Conservation (phyloP, 345 rosid genomes). For the Citrus medica region DNA sequence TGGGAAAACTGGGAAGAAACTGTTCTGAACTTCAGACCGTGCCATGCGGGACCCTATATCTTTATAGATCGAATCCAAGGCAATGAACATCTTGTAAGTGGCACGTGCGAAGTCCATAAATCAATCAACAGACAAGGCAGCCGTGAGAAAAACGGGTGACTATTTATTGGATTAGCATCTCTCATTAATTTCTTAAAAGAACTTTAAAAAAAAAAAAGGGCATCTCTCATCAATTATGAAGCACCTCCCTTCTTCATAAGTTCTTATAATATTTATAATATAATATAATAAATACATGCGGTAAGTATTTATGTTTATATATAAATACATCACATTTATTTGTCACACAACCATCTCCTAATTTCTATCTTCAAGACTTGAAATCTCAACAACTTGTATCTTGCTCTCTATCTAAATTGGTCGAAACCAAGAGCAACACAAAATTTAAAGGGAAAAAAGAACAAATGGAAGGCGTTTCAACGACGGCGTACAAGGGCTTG, state of each 20-base stretch:
- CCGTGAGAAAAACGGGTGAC: conserved; percentile 1
- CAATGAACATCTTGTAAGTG: neutral
- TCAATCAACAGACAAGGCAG: neutral
- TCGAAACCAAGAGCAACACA: neutral
- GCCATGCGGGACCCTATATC: neutral
- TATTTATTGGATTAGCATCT: neutral
- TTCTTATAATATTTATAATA: neutral
- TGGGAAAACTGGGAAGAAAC: neutral
- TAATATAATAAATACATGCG: neutral
- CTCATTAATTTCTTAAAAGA: neutral
- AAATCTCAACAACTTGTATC: neutral
- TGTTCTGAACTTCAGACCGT: no score
- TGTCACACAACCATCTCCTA: neutral
- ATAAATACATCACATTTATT: neutral
- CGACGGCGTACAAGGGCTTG: conserved; percentile 30
- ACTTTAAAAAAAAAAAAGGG: no score
- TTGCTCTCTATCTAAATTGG: neutral
- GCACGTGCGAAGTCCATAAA: conserved; percentile 3
- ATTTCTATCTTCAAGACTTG: neutral
- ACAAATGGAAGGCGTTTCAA: conserved; percentile 43
- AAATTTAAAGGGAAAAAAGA: neutral
- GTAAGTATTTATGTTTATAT: neutral
- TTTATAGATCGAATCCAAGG: neutral
- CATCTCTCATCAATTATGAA: no score
- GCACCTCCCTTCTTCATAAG: no score